Percentiles rank a stretch among this genome's conserved stretches.
Conservation (phyloP, 352 stramenopile species). For the Lagenidium sp. region DNA sequence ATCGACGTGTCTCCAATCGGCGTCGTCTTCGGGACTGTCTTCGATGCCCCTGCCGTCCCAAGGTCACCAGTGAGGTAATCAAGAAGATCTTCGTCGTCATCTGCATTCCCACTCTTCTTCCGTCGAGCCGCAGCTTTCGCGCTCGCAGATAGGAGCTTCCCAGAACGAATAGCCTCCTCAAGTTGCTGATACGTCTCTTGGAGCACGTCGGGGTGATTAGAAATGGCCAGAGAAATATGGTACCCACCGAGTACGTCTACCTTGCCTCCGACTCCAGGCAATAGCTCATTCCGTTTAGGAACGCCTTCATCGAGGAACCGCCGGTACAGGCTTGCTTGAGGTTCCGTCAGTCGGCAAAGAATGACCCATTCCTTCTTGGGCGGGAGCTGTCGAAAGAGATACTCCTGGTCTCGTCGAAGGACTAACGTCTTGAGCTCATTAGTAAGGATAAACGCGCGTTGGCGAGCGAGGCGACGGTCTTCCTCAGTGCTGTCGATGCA, state of each 20-base stretch:
- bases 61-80: conserved; percentile 9
- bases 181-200: conserved; percentile 52
- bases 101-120: neutral
- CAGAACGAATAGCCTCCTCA: conserved; percentile 41
- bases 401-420: conserved; percentile 80
- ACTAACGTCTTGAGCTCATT: conserved; percentile 74
- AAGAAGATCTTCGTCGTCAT: conserved; percentile 38
- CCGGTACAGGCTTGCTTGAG: conserved; percentile 69
- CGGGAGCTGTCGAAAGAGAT: conserved; percentile 73
- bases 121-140: no score
- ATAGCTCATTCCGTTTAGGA: conserved; percentile 24
- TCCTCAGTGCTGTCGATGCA: conserved; percentile 69
- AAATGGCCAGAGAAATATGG: conserved; percentile 82
- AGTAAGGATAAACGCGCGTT: conserved; percentile 76
- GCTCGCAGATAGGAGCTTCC: conserved; percentile 14
- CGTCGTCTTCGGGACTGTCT: no score
- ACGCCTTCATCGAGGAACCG: conserved; percentile 56
- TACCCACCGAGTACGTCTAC: conserved; percentile 79
- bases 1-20: no score
- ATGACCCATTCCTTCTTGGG: conserved; percentile 88
- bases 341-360: conserved; percentile 69
- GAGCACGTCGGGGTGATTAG: conserved; percentile 84
- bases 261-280: conserved; percentile 20
- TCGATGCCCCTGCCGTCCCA: conserved; percentile 24
- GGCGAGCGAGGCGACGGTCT: conserved; percentile 56